phyloP scores from a whole-genome alignment of 129 eudicot genomes.

The Centella asiatica region DNA sequence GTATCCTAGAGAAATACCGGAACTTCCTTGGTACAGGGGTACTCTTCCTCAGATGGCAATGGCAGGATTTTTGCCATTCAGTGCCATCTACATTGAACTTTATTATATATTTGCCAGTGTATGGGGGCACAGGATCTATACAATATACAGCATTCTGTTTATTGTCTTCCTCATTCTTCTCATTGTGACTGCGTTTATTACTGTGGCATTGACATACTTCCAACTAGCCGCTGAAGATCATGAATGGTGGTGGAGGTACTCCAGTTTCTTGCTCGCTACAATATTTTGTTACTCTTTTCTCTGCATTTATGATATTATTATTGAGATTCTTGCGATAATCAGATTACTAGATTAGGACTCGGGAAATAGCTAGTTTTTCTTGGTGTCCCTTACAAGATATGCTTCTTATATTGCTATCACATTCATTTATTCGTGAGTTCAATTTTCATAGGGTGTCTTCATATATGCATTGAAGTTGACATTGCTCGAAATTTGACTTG shows the following conservation, averaged over 20 bases:
- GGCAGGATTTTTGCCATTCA: slow-evolving; percentile 40
- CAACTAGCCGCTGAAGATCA: slow-evolving; percentile 28
- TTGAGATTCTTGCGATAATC: not conserved
- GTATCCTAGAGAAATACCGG: slow-evolving; percentile 43
- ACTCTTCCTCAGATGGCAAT: slow-evolving; percentile 34
- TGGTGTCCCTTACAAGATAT: no score
- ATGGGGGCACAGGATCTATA: slow-evolving; percentile 30
- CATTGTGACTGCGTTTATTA: slow-evolving; percentile 19
- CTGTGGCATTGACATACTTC: slow-evolving; percentile 16
- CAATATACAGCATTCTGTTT: slow-evolving; percentile 17
- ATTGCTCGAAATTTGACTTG: no score
- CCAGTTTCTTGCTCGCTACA: not conserved
- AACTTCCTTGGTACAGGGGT: slow-evolving; percentile 41
- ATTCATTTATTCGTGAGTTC: no score
- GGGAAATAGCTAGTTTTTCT: no score
- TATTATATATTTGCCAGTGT: slow-evolving; percentile 29
- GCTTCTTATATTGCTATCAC: no score
- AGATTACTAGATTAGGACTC: no score
- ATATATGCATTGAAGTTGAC: no score
- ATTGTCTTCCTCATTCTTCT: slow-evolving; percentile 18
- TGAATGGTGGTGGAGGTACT: slow-evolving; percentile 23
- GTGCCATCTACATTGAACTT: slow-evolving; percentile 26
- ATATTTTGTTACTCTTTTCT: not conserved
- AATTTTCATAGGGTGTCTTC: no score
- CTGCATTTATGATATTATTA: not conserved